Base-by-base conservation (phyloP, 768 basidiomycete genomes). In the Boletellus emodensis region DNA sequence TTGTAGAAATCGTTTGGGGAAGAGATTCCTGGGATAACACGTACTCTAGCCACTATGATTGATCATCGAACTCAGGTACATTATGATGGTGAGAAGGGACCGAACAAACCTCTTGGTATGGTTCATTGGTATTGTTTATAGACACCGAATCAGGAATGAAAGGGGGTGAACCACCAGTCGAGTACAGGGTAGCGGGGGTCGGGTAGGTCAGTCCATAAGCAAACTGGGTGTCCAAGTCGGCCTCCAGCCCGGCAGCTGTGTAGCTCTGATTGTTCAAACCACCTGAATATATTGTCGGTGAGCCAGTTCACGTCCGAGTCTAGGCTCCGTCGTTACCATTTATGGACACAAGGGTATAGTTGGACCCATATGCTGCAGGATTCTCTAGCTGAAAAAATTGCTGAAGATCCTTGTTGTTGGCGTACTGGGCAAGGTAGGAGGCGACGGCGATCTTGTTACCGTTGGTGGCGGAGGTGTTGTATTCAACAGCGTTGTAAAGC, bases 141-240 rank as follows among this genome's bases (percentile, higher is more conserved):
- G 74, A 77, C 14, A 43, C 38, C 0, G 53, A 17, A 52, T 83
- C 81, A 1, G 81, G 75, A 11, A 66, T 73, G 64, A 78, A 85
- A 18, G 82, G 83, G 3, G 84, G 82, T 4, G 71, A 54, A 4
- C 87, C 85, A 13, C 72, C 77, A 20, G 85, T 87, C 0, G 84
- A 79, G 56, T 72, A 87, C 56, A 83, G 83, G 4, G 76, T 80
- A 6, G 69, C 71, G 4, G 78, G 78, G 6, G 78, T 84, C 1
- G 85, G 85, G 59, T 76, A 76, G 5, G 82, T 72, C 24, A 89
- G 48, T 17, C 86, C 87, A 51, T 78, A 82, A 1, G 78, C 83
- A 62, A 81, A 84, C 59, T 87, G 84, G 3, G 77, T 76, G 53
- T 88, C 85, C 26, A 88, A 67, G 54, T 84, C 75, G 3, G 85